phyloP scores from a whole-genome alignment of 1,139 yeast genomes.

The Debaryomyces sp. region DNA sequence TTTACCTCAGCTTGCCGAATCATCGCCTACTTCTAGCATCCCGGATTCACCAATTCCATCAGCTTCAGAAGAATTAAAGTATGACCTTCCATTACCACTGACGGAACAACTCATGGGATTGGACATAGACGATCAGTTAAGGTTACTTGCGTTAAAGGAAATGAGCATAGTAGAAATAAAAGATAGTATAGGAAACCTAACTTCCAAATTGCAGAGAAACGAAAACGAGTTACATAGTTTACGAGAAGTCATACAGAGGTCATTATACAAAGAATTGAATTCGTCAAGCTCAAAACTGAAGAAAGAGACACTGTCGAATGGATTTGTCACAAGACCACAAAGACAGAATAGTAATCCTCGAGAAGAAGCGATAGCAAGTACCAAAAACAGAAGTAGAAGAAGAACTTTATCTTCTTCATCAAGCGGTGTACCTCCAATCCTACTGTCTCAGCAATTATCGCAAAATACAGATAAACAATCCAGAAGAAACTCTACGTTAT shows the following conservation, averaged over 20 bases:
- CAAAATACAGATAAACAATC: slow-evolving; percentile 2
- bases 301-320: neutral
- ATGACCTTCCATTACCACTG: slow-evolving; percentile 37
- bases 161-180: slow-evolving; percentile 61
- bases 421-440: neutral
- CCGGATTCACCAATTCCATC: slow-evolving; percentile 9
- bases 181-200: slow-evolving; percentile 45
- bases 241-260: slow-evolving; percentile 42
- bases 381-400: slow-evolving; percentile 26
- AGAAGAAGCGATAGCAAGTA: slow-evolving; percentile 39
- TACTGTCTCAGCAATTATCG: neutral
- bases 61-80: slow-evolving; percentile 19
- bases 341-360: slow-evolving; percentile 33
- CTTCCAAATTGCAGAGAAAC: slow-evolving; percentile 35
- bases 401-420: slow-evolving; percentile 23
- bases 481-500: slow-evolving; percentile 26
- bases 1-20: slow-evolving; percentile 13
- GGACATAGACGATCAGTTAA: slow-evolving; percentile 56
- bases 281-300: slow-evolving; percentile 3
- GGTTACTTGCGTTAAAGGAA: slow-evolving; percentile 62
- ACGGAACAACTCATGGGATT: slow-evolving; percentile 30
- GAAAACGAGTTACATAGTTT: slow-evolving; percentile 52
- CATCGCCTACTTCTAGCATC: slow-evolving; percentile 9
- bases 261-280: slow-evolving; percentile 39
- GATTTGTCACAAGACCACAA: slow-evolving; percentile 15